A percentile compares a stretch with the other conserved stretches of the same genome.
Conservation (phyloP, 306 rosid genomes). For the Arachis stenosperma region DNA sequence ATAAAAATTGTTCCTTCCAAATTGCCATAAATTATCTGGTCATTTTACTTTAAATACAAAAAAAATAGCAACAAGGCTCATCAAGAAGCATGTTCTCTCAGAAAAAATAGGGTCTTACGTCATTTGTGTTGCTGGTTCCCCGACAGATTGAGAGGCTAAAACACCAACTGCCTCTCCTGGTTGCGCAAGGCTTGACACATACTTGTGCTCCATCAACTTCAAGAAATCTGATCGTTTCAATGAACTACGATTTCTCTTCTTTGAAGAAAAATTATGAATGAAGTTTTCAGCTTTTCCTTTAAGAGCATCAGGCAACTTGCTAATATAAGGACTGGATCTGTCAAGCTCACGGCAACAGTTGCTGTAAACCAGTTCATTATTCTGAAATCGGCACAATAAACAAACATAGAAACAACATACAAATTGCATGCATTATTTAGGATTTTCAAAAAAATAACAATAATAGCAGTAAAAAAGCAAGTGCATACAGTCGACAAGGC, state of each 20-base stretch:
- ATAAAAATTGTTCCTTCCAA: neutral
- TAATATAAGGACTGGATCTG: constrained; percentile 63
- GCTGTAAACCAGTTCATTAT: constrained; percentile 67
- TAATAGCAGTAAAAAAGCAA: constrained; percentile 7
- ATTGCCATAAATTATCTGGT: too few relatives aligned
- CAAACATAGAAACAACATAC: constrained; percentile 33
- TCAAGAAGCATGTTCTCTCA: neutral
- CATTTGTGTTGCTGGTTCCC: constrained; percentile 99
- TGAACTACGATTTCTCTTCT: constrained; percentile 42
- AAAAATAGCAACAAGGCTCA: neutral
- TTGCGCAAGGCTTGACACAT: constrained; percentile 81
- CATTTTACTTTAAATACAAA: too few relatives aligned
- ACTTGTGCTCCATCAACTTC: constrained; percentile 90
- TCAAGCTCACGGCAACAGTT: constrained; percentile 60
- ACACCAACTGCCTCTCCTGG: constrained; percentile 99
- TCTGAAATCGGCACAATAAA: constrained; percentile 57
- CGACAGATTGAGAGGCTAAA: constrained; percentile 92
- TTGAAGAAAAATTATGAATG: constrained; percentile 40
- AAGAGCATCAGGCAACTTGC: constrained; percentile 72
- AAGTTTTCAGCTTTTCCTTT: constrained; percentile 58
- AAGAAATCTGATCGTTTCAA: constrained; percentile 53
- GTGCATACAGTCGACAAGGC: constrained; percentile 65
- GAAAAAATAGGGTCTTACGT: constrained; percentile 42
- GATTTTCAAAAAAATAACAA: constrained; percentile 15
- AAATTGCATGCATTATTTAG: constrained; percentile 11